phyloP scores from a whole-genome alignment of 2,329 filamentous ascomycete genomes.

The Neofusicoccum sp. region DNA sequence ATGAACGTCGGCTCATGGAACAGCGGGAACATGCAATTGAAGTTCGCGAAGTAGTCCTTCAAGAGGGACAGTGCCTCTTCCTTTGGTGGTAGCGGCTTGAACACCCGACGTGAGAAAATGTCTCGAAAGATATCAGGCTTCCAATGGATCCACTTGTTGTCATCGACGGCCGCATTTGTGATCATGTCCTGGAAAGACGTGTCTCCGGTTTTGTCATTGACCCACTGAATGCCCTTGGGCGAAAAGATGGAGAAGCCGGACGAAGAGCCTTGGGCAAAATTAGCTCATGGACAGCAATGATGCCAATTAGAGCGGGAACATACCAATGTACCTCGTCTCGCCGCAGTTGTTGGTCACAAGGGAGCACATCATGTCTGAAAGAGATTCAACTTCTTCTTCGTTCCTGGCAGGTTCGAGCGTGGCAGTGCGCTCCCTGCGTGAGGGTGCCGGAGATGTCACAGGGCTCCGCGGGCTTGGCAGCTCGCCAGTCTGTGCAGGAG shows the following conservation, averaged over 20 bases:
- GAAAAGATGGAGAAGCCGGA: conserved; percentile 99
- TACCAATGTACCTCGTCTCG: conserved; percentile 94
- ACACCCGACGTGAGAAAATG: conserved; percentile 81
- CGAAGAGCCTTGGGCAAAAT: conserved; percentile 67
- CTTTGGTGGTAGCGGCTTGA: conserved; percentile 79
- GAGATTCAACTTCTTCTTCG: conserved; percentile 67
- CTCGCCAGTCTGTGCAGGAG: conserved; percentile 44
- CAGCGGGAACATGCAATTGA: conserved; percentile 97
- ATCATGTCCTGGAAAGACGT: conserved; percentile 94
- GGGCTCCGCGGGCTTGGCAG: conserved; percentile 52
- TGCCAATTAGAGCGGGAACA: neutral
- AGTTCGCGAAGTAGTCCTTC: conserved; percentile 95
- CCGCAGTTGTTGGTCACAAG: conserved; percentile 92
- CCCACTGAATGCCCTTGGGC: conserved; percentile 96
- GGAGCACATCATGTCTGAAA: conserved; percentile 99
- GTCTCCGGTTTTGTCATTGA: conserved; percentile 97
- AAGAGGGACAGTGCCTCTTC: conserved; percentile 83
- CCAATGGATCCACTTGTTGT: conserved; percentile 96
- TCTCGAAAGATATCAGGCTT: conserved; percentile 96
- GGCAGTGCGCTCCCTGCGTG: conserved; percentile 38
- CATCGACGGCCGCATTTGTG: conserved; percentile 77
- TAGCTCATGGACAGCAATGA: neutral
- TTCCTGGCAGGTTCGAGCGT: conserved; percentile 47
- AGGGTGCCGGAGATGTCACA: conserved; percentile 50
- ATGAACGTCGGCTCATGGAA: conserved; percentile 99